Conservation (phyloP, 2,329 filamentous ascomycete genomes). For the Alternaria solani region DNA sequence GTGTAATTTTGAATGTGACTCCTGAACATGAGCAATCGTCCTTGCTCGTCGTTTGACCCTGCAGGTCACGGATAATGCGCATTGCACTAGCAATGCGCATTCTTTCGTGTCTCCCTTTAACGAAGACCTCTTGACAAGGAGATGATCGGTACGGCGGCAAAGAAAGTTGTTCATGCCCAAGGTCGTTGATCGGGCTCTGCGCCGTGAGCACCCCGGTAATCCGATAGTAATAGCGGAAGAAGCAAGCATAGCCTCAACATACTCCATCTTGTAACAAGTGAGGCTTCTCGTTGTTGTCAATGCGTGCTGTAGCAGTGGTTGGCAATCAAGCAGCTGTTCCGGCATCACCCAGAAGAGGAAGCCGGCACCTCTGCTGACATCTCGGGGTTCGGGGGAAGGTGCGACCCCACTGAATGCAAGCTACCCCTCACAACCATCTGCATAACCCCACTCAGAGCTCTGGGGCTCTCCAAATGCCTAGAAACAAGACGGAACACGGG, state of each 20-base stretch:
- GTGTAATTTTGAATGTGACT: background rate
- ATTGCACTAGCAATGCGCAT: background rate
- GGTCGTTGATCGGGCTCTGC: background rate
- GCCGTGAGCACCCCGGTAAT: background rate
- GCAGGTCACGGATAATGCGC: background rate
- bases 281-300: background rate
- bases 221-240: background rate
- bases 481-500: slow-evolving; percentile 4
- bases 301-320: background rate
- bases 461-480: slow-evolving; percentile 1
- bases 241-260: background rate
- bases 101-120: background rate
- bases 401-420: slow-evolving; percentile 11
- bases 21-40: background rate
- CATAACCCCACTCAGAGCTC: slow-evolving; percentile 11
- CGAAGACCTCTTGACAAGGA: background rate
- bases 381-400: slow-evolving; percentile 7
- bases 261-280: background rate
- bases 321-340: background rate
- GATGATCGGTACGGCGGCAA: background rate
- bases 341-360: slow-evolving; percentile 7
- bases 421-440: slow-evolving; percentile 14
- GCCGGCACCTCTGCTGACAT: slow-evolving; percentile 5
- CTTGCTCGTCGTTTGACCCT: background rate
- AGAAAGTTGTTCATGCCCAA: background rate